These are phyloP conservation scores for Nemophila menziesii DNA, from an alignment of 257 asterid species.

Conservation along the genomic window DNA sequence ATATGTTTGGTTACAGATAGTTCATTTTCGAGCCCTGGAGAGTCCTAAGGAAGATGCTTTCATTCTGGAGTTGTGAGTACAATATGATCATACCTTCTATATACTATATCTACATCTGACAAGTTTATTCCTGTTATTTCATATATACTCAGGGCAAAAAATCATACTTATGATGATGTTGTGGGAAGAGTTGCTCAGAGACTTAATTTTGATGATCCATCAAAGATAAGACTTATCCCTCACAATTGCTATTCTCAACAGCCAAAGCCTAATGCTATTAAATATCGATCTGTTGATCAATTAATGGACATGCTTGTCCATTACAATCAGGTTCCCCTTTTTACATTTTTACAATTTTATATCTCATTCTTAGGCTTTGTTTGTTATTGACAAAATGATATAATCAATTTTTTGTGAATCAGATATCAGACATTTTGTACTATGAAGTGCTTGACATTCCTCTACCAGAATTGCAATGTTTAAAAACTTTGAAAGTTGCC, in stretches of 20 bases:
- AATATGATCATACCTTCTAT: constrained; percentile 1
- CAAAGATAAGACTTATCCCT: constrained; percentile 89
- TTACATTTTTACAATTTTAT: too few relatives aligned
- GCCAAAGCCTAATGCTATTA: too few relatives aligned
- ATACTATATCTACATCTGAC: constrained; percentile 10
- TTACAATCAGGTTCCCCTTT: too few relatives aligned
- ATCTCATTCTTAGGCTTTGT: too few relatives aligned
- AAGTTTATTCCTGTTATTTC: constrained; percentile 8
- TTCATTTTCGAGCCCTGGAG: constrained; percentile 80
- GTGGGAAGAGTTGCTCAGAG: constrained; percentile 83
- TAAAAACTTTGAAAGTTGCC: constrained; percentile 85
- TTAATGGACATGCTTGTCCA: too few relatives aligned
- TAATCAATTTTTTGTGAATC: too few relatives aligned
- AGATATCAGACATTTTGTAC: constrained; percentile 80
- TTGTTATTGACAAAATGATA: too few relatives aligned
- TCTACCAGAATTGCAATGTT: constrained; percentile 81
- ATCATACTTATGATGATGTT: too few relatives aligned
- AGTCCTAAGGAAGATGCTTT: constrained; percentile 89
- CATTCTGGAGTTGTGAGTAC: constrained; percentile 79
- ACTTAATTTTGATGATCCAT: constrained; percentile 79
- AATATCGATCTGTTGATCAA: too few relatives aligned
- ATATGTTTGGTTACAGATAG: constrained; percentile 74
- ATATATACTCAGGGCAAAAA: constrained; percentile 50
- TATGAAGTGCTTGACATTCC: constrained; percentile 93
- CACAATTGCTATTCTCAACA: constrained; percentile 98